Evolutionary conservation across 192 early-diverging fungal genomes (phyloP).

Genomic region (Diversispora epigaea): DNA sequence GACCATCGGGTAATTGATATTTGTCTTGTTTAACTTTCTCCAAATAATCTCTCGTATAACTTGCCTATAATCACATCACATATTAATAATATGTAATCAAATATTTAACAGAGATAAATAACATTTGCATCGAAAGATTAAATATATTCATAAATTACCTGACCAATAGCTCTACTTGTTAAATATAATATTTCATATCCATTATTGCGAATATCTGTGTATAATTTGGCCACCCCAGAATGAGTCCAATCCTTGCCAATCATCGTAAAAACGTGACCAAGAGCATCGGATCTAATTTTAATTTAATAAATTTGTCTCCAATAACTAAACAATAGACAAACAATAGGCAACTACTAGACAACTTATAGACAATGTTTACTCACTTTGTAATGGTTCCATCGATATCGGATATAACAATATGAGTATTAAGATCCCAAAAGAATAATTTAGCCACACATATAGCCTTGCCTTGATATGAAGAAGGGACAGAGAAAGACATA

Average conservation of each 20-base stretch:
- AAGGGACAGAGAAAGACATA: slow-evolving; percentile 83
- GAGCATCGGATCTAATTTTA: slow-evolving; percentile 67
- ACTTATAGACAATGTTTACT: neutral
- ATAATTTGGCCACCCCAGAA: slow-evolving; percentile 92
- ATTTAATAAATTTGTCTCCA: neutral
- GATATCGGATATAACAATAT: slow-evolving; percentile 95
- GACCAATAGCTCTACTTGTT: slow-evolving; percentile 94
- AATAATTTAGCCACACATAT: slow-evolving; percentile 86
- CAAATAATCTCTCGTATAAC: slow-evolving; percentile 89
- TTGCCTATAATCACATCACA: slow-evolving; percentile 47
- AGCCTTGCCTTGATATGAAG: slow-evolving; percentile 73
- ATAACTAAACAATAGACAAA: neutral
- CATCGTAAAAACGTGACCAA: slow-evolving; percentile 97
- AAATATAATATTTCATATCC: slow-evolving; percentile 95
- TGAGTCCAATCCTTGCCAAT: slow-evolving; percentile 99
- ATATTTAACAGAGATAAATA: neutral
- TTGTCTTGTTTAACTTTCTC: slow-evolving; percentile 85
- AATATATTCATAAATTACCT: slow-evolving; percentile 43
- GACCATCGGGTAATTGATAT: slow-evolving; percentile 89
- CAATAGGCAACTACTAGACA: neutral
- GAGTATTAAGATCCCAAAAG: slow-evolving; percentile 77
- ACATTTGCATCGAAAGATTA: neutral
- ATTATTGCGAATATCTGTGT: slow-evolving; percentile 90
- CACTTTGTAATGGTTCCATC: slow-evolving; percentile 98
- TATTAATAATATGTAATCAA: neutral